Percentiles rank a stretch among this genome's conserved stretches.
Evolutionary conservation across 2,329 filamentous ascomycete genomes (phyloP).

Genomic region (Colletotrichum truncatum): DNA sequence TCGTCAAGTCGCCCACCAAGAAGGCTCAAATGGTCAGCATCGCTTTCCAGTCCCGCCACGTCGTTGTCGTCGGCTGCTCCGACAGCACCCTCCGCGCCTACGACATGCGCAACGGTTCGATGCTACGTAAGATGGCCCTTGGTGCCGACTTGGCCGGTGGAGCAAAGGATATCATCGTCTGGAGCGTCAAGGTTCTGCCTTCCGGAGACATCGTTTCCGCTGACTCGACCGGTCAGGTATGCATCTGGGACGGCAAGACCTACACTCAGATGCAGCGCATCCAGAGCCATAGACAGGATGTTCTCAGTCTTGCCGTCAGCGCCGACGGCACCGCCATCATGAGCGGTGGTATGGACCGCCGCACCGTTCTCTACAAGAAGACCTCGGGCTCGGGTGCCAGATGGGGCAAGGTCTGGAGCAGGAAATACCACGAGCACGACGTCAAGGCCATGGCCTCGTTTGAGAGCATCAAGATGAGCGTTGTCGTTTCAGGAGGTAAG

Average conservation of each 20-base stretch:
- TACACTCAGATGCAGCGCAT: constrained; percentile 89
- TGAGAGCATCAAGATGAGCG: constrained; percentile 83
- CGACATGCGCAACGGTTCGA: constrained; percentile 80
- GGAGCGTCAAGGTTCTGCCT: constrained; percentile 89
- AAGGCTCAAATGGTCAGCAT: constrained; percentile 91
- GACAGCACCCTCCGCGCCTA: constrained; percentile 95
- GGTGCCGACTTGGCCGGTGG: constrained; percentile 81
- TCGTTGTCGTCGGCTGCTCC: constrained; percentile 90
- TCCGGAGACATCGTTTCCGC: constrained; percentile 93
- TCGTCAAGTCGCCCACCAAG: constrained; percentile 82
- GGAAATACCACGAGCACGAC: constrained; percentile 90
- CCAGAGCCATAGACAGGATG: constrained; percentile 87
- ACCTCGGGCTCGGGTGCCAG: constrained; percentile 66
- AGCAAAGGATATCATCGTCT: constrained; percentile 87
- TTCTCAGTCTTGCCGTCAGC: constrained; percentile 86
- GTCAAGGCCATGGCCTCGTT: constrained; percentile 94
- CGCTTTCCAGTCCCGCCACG: constrained; percentile 84
- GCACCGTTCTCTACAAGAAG: constrained; percentile 84
- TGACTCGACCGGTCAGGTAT: constrained; percentile 92
- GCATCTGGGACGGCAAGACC: constrained; percentile 93
- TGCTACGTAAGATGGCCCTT: constrained; percentile 84
- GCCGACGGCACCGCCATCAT: constrained; percentile 83
- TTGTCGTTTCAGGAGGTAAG: constrained; percentile 89
- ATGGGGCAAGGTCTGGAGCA: constrained; percentile 89
- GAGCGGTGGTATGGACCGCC: constrained; percentile 91